phyloP scores from a whole-genome alignment of 2,329 filamentous ascomycete genomes.

The Cladophialophora chaetospira region DNA sequence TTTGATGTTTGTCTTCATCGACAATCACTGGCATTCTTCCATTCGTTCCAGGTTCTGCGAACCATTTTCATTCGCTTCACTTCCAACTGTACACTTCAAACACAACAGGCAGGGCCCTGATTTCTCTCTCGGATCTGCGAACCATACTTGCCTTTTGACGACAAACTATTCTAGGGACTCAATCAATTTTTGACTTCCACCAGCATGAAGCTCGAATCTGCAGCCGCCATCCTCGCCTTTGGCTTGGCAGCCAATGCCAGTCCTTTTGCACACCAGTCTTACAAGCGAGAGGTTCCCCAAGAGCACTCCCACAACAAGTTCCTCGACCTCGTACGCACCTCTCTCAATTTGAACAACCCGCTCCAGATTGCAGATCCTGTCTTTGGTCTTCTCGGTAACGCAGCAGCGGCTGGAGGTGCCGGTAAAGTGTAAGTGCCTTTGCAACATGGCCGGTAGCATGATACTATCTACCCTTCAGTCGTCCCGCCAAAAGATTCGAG shows the following conservation, averaged over 20 bases:
- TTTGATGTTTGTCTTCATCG: background rate
- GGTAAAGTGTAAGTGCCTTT: too few relatives aligned
- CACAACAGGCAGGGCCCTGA: constrained; percentile 1
- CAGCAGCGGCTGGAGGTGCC: constrained; percentile 51
- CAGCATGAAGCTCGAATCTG: constrained; percentile 16
- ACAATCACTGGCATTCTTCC: background rate
- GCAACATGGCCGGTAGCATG: too few relatives aligned
- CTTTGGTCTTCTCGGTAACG: constrained; percentile 57
- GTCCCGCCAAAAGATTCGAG: too few relatives aligned
- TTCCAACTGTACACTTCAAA: background rate
- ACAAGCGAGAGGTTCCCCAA: constrained; percentile 56
- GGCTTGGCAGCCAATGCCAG: constrained; percentile 8
- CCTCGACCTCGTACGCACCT: constrained; percentile 48
- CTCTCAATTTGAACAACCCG: constrained; percentile 51
- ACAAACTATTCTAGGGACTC: background rate
- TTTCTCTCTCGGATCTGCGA: constrained; percentile 8
- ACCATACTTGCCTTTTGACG: background rate
- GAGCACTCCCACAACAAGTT: constrained; percentile 58
- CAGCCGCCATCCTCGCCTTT: background rate
- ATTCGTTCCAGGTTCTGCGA: constrained; percentile 7
- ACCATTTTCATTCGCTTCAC: constrained; percentile 4
- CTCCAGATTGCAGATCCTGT: constrained; percentile 51
- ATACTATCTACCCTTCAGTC: too few relatives aligned
- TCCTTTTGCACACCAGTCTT: constrained; percentile 5
- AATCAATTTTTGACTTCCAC: background rate